phyloP scores from a whole-genome alignment of 2,329 filamentous ascomycete species.

The Talaromyces amestolkiae region DNA sequence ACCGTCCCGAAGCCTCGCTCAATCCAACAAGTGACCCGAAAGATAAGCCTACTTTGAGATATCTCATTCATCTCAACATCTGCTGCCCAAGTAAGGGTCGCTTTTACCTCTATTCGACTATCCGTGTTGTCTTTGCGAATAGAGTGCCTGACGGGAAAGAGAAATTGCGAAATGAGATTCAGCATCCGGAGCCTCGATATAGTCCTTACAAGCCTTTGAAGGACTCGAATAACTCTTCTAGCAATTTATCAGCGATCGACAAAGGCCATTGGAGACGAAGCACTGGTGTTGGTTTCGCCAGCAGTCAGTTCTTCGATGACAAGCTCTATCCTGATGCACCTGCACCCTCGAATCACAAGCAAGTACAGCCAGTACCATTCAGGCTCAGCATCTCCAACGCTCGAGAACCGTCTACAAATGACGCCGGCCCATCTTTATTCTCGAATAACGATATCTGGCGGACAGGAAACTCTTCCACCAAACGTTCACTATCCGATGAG shows the following conservation, averaged over 20 bases:
- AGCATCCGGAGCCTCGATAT: conserved; percentile 82
- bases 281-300: conserved; percentile 45
- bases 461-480: background rate
- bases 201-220: conserved; percentile 71
- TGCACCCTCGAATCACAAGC: background rate
- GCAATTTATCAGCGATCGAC: conserved; percentile 51
- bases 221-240: background rate
- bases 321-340: conserved; percentile 9
- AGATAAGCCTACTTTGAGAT: conserved; percentile 71
- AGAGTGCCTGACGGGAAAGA: conserved; percentile 94
- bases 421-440: background rate
- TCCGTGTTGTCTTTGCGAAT: conserved; percentile 94
- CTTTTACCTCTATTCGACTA: conserved; percentile 86
- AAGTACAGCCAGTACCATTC: background rate
- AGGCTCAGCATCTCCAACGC: background rate
- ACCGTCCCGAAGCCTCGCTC: conserved; percentile 54
- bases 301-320: conserved; percentile 10
- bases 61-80: conserved; percentile 89
- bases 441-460: conserved; percentile 6
- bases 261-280: conserved; percentile 52
- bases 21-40: conserved; percentile 39
- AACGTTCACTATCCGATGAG: background rate
- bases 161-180: conserved; percentile 83
- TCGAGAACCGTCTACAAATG: background rate
- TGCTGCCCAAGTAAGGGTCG: conserved; percentile 80